Conservation (phyloP, 148 eudicot genomes). For the Gaultheria prostrata region DNA sequence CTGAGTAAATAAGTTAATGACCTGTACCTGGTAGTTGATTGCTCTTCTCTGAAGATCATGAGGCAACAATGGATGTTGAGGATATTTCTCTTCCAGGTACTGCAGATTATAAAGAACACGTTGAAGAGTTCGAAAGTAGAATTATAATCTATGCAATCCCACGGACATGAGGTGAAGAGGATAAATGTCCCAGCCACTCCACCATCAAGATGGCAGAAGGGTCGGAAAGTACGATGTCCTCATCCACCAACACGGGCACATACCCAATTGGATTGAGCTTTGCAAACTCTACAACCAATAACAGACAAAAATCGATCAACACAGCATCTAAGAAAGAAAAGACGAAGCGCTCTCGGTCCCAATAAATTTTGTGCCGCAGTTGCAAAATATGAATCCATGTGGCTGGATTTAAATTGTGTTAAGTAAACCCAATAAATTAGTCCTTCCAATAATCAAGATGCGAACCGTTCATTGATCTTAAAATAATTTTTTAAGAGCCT, state of each 20-base stretch:
- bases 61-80: conserved; percentile 75
- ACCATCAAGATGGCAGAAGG: conserved; percentile 89
- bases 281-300: conserved; percentile 47
- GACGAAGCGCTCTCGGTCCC: background rate
- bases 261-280: conserved; percentile 72
- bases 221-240: conserved; percentile 57
- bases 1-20: too few relatives aligned
- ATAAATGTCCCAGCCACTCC: conserved; percentile 17
- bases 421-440: background rate
- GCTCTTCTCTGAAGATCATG: conserved; percentile 68
- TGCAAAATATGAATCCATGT: background rate
- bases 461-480: too few relatives aligned
- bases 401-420: background rate
- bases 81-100: conserved; percentile 93
- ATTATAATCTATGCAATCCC: background rate
- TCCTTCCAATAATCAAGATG: too few relatives aligned
- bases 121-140: conserved; percentile 4
- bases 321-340: background rate
- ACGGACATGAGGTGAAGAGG: background rate
- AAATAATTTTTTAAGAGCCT: too few relatives aligned
- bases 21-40: conserved; percentile 74
- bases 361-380: background rate
- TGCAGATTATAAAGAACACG: conserved; percentile 20
- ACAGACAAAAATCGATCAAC: conserved; percentile 6
- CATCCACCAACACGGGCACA: conserved; percentile 81